phyloP scores from a whole-genome alignment of 345 rosid genomes.

The Angophora floribunda region DNA sequence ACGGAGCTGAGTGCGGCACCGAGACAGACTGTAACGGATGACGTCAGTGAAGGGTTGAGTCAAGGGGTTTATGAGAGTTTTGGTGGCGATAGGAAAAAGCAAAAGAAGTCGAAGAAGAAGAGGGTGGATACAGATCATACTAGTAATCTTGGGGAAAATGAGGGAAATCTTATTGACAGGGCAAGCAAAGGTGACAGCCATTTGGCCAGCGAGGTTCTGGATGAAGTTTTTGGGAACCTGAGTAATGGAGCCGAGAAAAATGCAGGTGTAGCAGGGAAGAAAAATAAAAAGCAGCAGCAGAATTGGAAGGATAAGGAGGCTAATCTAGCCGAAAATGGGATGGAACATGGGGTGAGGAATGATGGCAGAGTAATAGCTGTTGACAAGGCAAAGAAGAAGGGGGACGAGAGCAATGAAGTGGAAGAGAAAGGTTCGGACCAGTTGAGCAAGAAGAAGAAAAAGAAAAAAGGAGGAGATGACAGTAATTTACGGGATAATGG shows the following conservation, averaged over 20 bases:
- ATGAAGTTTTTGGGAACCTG: background rate
- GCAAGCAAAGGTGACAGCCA: background rate
- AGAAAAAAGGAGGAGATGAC: background rate
- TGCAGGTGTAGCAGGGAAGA: background rate
- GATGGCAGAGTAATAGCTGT: background rate
- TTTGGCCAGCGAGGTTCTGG: background rate
- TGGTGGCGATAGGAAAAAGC: background rate
- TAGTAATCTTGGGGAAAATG: background rate
- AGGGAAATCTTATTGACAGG: background rate
- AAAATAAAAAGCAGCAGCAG: background rate
- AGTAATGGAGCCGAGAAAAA: background rate
- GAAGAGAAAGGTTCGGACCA: background rate
- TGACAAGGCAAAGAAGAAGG: background rate
- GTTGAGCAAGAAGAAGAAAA: background rate
- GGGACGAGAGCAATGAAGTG: background rate
- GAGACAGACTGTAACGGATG: background rate
- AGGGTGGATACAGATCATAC: background rate
- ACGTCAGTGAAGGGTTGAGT: background rate
- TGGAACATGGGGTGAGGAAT: background rate
- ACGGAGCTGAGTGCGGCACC: background rate
- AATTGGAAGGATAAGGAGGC: background rate
- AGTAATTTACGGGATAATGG: background rate
- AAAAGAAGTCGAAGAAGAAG: background rate
- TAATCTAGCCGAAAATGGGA: background rate
- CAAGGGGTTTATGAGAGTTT: background rate